These are phyloP conservation scores for Corylus heterophylla DNA, from an alignment of 306 rosid species.

Conservation along the genomic window DNA sequence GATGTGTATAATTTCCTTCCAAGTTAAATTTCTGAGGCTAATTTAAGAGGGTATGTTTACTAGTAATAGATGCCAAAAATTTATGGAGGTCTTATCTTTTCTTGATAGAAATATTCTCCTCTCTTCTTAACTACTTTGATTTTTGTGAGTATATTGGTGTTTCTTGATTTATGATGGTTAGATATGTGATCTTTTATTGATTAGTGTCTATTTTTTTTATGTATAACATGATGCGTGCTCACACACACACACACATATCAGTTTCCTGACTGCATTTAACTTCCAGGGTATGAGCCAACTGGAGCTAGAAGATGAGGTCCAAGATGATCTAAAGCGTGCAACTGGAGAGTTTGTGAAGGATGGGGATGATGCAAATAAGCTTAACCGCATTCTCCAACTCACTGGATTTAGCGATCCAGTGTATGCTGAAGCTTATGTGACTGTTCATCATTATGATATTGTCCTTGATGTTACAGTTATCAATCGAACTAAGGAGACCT, in stretches of 20 bases:
- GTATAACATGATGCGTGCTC: neutral
- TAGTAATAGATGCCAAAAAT: neutral
- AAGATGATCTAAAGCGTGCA: constrained; percentile 97
- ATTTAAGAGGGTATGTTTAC: neutral
- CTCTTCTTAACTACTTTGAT: neutral
- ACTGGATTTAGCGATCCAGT: constrained; percentile 99
- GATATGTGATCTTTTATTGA: neutral
- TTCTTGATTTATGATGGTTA: neutral
- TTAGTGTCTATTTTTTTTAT: neutral
- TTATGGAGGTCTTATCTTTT: neutral
- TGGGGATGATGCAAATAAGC: constrained; percentile 82
- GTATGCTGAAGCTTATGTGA: constrained; percentile 97
- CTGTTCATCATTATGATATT: constrained; percentile 96
- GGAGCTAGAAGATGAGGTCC: constrained; percentile 98
- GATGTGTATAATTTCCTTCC: neutral
- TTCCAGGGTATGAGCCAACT: constrained; percentile 99
- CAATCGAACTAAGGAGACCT: constrained; percentile 93
- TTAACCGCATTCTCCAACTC: constrained; percentile 97
- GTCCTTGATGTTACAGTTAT: constrained; percentile 96
- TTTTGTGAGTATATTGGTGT: neutral
- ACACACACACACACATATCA: neutral
- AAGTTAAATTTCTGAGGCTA: neutral
- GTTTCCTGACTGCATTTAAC: constrained; percentile 7
- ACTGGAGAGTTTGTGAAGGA: constrained; percentile 97
- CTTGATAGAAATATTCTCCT: neutral